Conservation (phyloP, 208 protist species). For the Trypanosoma conorhini region DNA sequence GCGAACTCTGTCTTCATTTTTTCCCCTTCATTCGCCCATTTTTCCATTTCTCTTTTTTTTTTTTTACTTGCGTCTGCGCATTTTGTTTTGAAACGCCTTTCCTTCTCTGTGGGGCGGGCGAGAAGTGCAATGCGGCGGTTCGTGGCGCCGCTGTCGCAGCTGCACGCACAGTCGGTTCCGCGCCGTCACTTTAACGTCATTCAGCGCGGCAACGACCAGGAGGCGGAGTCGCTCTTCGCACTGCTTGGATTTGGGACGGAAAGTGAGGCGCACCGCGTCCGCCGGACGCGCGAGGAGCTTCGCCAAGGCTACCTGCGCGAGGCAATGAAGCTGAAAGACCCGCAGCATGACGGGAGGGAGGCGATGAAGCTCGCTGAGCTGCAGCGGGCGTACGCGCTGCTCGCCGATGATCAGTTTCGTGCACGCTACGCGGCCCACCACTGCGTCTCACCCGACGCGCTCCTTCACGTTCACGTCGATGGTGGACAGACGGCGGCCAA, state of each 20-base stretch:
- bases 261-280: conserved; percentile 48
- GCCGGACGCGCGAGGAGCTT: conserved; percentile 64
- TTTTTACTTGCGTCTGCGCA: conserved; percentile 1
- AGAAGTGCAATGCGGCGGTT: not conserved
- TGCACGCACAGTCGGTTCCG: not conserved
- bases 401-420: conserved; percentile 57
- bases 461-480: conserved; percentile 71
- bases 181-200: conserved; percentile 46
- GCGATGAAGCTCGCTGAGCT: conserved; percentile 45
- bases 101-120: not conserved
- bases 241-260: conserved; percentile 73
- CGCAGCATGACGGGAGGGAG: conserved; percentile 45
- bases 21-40: not conserved
- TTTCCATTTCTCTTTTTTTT: conserved; percentile 8
- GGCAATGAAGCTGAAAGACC: conserved; percentile 65
- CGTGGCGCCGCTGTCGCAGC: not conserved
- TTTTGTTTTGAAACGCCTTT: too few relatives aligned
- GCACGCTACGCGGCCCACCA: conserved; percentile 60
- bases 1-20: not conserved
- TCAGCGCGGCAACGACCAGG: conserved; percentile 70
- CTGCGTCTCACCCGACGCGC: conserved; percentile 77
- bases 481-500: conserved; percentile 74
- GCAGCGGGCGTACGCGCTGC: conserved; percentile 55
- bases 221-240: conserved; percentile 57
- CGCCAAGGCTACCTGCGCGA: conserved; percentile 59